Conservation (phyloP, 2,329 filamentous ascomycete genomes). For the Rhynchosporium agropyri region DNA sequence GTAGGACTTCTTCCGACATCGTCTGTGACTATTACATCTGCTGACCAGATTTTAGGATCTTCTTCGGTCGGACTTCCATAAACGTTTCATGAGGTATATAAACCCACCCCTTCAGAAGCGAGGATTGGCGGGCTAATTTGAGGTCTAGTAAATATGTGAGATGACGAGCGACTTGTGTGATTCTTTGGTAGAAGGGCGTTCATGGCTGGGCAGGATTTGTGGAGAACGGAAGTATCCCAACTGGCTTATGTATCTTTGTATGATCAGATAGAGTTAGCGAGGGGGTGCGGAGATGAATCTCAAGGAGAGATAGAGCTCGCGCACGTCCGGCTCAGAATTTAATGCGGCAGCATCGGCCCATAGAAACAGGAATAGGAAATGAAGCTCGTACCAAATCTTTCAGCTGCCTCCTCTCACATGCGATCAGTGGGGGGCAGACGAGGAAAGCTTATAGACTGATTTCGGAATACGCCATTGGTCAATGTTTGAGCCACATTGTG, state of each 20-base stretch:
- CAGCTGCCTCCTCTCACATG: background rate
- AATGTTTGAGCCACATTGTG: conserved; percentile 17
- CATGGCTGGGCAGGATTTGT: conserved; percentile 17
- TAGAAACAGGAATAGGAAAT: background rate
- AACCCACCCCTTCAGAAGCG: conserved; percentile 15
- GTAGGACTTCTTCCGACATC: conserved; percentile 51
- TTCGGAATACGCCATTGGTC: conserved; percentile 8
- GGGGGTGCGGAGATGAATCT: too few relatives aligned
- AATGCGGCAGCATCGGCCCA: too few relatives aligned
- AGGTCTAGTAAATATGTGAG: conserved; percentile 43
- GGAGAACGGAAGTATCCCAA: conserved; percentile 10
- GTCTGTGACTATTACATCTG: conserved; percentile 18
- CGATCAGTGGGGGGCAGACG: conserved; percentile 12
- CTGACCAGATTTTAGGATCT: conserved; percentile 61
- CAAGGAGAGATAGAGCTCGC: too few relatives aligned
- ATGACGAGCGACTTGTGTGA: conserved; percentile 32
- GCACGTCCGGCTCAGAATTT: too few relatives aligned
- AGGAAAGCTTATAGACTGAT: conserved; percentile 6
- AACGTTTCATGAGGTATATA: conserved; percentile 78
- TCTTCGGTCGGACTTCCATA: conserved; percentile 94
- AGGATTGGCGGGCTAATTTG: conserved; percentile 29
- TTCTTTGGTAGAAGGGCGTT: conserved; percentile 10
- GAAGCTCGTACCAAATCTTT: background rate
- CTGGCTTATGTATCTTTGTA: conserved; percentile 20
- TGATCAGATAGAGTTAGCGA: conserved; percentile 11